A percentile compares a stretch with the other conserved stretches of the same genome.
Evolutionary conservation across 1,139 yeast genomes (phyloP).

Genomic region (Torulaspora globosa): DNA sequence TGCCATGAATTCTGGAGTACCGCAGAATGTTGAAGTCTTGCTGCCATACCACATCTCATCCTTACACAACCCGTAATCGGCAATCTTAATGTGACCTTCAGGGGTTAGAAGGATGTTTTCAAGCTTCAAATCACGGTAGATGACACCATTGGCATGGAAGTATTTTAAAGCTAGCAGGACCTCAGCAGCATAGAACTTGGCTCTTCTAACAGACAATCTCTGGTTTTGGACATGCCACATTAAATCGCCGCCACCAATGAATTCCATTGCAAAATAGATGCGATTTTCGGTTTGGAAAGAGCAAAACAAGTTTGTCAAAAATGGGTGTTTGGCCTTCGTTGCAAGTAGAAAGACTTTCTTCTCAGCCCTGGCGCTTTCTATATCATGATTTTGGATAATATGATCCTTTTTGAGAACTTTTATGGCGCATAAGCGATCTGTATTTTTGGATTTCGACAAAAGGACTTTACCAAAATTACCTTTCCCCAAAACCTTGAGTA

Average conservation of each 20-base stretch:
- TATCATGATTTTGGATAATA: constrained; percentile 92
- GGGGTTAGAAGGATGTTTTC: constrained; percentile 87
- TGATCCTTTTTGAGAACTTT: constrained; percentile 93
- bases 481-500: constrained; percentile 90
- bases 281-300: constrained; percentile 98
- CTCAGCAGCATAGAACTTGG: constrained; percentile 96
- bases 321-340: constrained; percentile 86
- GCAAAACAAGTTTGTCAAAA: constrained; percentile 83
- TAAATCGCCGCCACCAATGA: constrained; percentile 94
- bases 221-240: constrained; percentile 99
- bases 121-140: constrained; percentile 91
- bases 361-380: constrained; percentile 90
- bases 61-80: constrained; percentile 95
- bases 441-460: constrained; percentile 86
- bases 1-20: constrained; percentile 99
- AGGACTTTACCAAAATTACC: constrained; percentile 98
- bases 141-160: constrained; percentile 93
- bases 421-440: constrained; percentile 77
- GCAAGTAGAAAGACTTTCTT: constrained; percentile 90
- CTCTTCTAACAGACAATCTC: constrained; percentile 81
- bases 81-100: constrained; percentile 93
- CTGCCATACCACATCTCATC: constrained; percentile 91
- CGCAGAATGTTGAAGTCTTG: constrained; percentile 94
- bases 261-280: constrained; percentile 97
- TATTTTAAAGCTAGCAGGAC: constrained; percentile 85